Conservation (phyloP, 2,329 filamentous ascomycete genomes). For the Metarhizium anisopliae region DNA sequence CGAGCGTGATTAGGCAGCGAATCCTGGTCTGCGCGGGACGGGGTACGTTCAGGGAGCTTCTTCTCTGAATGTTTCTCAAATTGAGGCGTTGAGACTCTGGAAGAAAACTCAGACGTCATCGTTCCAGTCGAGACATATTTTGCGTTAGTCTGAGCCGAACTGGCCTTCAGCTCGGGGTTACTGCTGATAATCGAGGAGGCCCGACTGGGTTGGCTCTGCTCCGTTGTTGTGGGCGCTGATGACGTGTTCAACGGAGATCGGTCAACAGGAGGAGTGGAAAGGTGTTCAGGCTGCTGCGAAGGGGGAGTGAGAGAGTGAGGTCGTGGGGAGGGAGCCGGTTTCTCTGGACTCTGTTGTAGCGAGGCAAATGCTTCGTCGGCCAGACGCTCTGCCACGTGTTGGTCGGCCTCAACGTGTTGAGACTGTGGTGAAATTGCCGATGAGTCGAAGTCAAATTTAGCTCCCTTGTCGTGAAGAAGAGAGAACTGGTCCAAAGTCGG, state of each 20-base stretch:
- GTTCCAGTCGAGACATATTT: constrained; percentile 57
- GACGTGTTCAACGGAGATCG: constrained; percentile 26
- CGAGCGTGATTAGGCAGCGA: constrained; percentile 12
- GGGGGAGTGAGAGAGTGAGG: constrained; percentile 23
- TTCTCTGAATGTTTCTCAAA: constrained; percentile 11
- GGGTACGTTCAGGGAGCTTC: constrained; percentile 2
- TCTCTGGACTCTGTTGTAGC: constrained; percentile 17
- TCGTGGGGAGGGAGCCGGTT: constrained; percentile 14
- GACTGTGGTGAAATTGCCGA: constrained; percentile 39
- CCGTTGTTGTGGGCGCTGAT: constrained; percentile 31
- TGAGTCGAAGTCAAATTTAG: constrained; percentile 75
- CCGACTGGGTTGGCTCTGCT: constrained; percentile 39
- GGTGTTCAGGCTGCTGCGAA: constrained; percentile 10
- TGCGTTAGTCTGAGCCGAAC: constrained; percentile 34
- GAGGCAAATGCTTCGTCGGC: constrained; percentile 76
- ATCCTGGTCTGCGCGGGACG: background rate
- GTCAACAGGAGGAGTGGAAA: constrained; percentile 17
- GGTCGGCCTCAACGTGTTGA: constrained; percentile 41
- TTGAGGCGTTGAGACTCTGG: constrained; percentile 29
- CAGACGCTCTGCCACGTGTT: constrained; percentile 64
- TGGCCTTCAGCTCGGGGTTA: constrained; percentile 52
- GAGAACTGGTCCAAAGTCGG: constrained; percentile 91
- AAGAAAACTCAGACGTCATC: constrained; percentile 59
- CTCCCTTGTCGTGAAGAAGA: constrained; percentile 72
- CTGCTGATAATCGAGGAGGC: constrained; percentile 56